Evolutionary conservation across 2,329 filamentous ascomycete genomes (phyloP).

Genomic region (Aspergillus novoparasiticus): DNA sequence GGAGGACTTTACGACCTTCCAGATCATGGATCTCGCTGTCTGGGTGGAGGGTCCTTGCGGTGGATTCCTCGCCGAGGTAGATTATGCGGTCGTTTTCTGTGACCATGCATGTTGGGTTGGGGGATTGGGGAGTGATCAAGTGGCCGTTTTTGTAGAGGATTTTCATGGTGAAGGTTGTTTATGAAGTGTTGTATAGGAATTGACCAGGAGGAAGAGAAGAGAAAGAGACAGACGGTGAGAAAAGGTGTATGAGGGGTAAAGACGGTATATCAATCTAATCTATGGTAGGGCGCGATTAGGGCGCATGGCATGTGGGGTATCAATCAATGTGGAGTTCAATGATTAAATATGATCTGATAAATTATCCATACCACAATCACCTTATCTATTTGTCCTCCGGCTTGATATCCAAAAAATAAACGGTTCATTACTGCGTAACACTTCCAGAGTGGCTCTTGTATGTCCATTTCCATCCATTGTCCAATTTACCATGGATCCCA

Average conservation of each 20-base stretch:
- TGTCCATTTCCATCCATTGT: background rate
- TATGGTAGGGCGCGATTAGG: background rate
- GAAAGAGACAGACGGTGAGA: background rate
- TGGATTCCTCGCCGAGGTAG: constrained; percentile 40
- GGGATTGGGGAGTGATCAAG: constrained; percentile 10
- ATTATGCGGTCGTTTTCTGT: constrained; percentile 43
- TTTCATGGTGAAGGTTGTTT: constrained; percentile 13
- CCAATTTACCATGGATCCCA: background rate
- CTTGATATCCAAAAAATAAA: background rate
- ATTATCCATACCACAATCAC: background rate
- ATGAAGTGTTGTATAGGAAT: background rate
- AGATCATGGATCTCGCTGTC: constrained; percentile 35
- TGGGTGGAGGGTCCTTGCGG: constrained; percentile 20
- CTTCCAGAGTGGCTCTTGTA: background rate
- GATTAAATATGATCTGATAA: background rate
- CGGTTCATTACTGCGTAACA: constrained; percentile 1
- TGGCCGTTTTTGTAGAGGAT: constrained; percentile 21
- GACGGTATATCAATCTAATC: background rate
- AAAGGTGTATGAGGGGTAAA: background rate
- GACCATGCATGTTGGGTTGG: constrained; percentile 30
- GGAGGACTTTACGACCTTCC: constrained; percentile 41
- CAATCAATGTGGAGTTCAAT: background rate
- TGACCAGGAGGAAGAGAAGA: background rate
- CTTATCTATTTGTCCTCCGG: background rate
- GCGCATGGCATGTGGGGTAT: background rate